Conservation (phyloP, 1,284 basidiomycete genomes). For the Trametes versicolor region DNA sequence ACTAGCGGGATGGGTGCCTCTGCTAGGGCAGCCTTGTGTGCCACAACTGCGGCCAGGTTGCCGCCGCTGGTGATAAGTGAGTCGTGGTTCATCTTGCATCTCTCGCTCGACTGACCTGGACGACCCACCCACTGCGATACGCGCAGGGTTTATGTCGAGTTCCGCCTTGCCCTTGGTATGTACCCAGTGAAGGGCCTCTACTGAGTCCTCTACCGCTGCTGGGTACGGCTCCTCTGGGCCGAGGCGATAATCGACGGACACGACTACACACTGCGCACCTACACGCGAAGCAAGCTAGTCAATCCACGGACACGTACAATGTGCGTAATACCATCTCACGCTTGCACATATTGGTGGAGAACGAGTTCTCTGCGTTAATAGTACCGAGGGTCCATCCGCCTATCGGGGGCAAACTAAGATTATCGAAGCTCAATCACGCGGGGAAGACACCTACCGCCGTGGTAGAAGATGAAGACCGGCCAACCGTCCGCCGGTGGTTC, state of each 20-base stretch:
- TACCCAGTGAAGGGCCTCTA: slow-evolving; percentile 75
- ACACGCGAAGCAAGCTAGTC: slow-evolving; percentile 3
- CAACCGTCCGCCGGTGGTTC: slow-evolving; percentile 59
- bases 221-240: slow-evolving; percentile 82
- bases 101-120: slow-evolving; percentile 58
- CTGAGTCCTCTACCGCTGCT: slow-evolving; percentile 76
- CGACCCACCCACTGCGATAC: slow-evolving; percentile 70
- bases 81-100: neutral
- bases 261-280: slow-evolving; percentile 64
- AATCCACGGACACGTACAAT: neutral
- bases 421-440: neutral
- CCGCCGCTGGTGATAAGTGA: slow-evolving; percentile 59
- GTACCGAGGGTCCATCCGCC: slow-evolving; percentile 79
- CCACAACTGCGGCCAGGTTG: slow-evolving; percentile 73
- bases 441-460: slow-evolving; percentile 56
- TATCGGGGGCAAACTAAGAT: slow-evolving; percentile 34
- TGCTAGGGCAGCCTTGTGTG: slow-evolving; percentile 66
- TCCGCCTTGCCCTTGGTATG: slow-evolving; percentile 51
- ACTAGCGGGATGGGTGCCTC: slow-evolving; percentile 63
- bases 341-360: slow-evolving; percentile 66
- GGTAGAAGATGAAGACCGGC: slow-evolving; percentile 70
- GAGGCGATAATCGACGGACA: slow-evolving; percentile 79
- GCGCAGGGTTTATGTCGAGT: slow-evolving; percentile 52
- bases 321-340: slow-evolving; percentile 46
- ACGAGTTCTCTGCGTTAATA: slow-evolving; percentile 65